Evolutionary conservation across 2,329 filamentous ascomycete species (phyloP), one percentile per base, ranked within the genome.

Genomic region (Talaromyces sp.): DNA sequence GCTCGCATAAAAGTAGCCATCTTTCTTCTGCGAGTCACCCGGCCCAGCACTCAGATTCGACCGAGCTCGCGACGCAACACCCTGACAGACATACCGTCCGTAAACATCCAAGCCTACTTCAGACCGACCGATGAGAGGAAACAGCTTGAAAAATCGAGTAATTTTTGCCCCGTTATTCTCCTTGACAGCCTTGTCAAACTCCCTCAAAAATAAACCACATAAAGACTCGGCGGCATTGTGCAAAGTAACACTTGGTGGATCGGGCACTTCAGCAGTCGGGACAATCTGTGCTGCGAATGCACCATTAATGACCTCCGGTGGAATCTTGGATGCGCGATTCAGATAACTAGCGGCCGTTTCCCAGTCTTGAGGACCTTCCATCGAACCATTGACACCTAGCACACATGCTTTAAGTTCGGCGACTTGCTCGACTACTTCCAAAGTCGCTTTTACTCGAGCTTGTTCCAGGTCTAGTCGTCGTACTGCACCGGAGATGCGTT

Each of bases 321-420:
- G 93, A 13, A 99, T 88, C 70, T 90, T 88, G 66, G 88, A 88
- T 7, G 95, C 93, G 52, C 94, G 87, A 68, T 90, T 87, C 66
- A 99, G 85, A 77, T 98, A 98, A 56, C 86, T 90, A 1, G 95
- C 95, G 3, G 95, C 95, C 3, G 92, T 95, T 78, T 99, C 95
- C 95, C 95, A 99, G 80, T 99, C 95, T 78, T 99, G 95, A 49
- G 95, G 92, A 4, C 93, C 94, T 39, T 94, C 95, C 95, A 99
- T 99, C 66, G 91, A 96, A 19, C 93, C 95, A 31, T 94, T 89
- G 11, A 98, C 93, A 50, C 95, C 95, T 66, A 97, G 87, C 41
- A 98, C 92, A 75, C 95, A 99, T 9, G 95, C 91, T 80, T 98
- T 98, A 69, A 99, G 89, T 83, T 99, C 95, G 5, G 92, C 91